Evolutionary conservation across 192 early-diverging fungal species (phyloP).

Genomic region (Pilobolus umbonatus): DNA sequence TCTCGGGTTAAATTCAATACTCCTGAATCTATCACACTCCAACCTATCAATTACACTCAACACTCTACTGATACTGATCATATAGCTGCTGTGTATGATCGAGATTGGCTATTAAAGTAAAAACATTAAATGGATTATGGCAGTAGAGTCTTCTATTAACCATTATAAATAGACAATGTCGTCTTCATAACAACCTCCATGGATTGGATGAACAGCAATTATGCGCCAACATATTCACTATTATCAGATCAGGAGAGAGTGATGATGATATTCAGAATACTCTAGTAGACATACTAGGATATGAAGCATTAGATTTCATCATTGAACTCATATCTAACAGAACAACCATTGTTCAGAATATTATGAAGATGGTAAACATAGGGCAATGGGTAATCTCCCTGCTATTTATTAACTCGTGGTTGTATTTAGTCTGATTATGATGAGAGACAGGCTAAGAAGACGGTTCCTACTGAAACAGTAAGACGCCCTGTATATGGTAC

Average conservation of each 20-base stretch:
- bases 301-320: conserved; percentile 67
- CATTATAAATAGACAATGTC: conserved; percentile 43
- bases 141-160: neutral
- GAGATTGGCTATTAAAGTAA: conserved; percentile 50
- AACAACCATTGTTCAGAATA: conserved; percentile 54
- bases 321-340: conserved; percentile 53
- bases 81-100: conserved; percentile 29
- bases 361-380: conserved; percentile 44
- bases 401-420: neutral
- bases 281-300: conserved; percentile 72
- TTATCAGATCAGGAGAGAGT: conserved; percentile 54
- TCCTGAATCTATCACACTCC: neutral
- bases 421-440: conserved; percentile 30
- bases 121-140: neutral
- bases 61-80: neutral
- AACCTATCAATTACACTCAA: neutral
- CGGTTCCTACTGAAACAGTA: conserved; percentile 21
- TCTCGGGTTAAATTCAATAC: neutral
- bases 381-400: neutral
- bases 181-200: conserved; percentile 38
- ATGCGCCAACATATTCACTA: conserved; percentile 66
- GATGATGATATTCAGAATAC: conserved; percentile 61
- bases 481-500: conserved; percentile 50
- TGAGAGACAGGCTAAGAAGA: conserved; percentile 1
- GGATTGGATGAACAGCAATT: conserved; percentile 49